Conservation (phyloP, 371 early-diverging fungal genomes). For the Rozella allomycis region DNA sequence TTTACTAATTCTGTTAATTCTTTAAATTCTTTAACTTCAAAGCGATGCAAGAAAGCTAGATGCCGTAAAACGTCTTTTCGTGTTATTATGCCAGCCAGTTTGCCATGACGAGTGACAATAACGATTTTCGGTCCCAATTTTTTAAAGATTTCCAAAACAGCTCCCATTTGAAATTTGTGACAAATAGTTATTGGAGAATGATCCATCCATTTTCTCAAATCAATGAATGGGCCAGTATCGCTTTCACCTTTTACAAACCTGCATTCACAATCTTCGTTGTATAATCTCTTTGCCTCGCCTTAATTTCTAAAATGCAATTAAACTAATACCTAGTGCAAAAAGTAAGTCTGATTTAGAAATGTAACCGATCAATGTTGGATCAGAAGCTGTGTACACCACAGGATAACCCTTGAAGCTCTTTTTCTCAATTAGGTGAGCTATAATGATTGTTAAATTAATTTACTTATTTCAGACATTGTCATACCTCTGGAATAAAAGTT, state of each 20-base stretch:
- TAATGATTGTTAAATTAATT: not conserved
- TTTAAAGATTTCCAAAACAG: slow-evolving; percentile 64
- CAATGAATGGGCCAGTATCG: not conserved
- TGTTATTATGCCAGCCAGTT: slow-evolving; percentile 36
- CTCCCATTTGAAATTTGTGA: slow-evolving; percentile 49
- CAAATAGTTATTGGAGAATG: slow-evolving; percentile 53
- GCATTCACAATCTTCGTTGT: too few relatives aligned
- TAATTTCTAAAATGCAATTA: too few relatives aligned
- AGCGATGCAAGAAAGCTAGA: too few relatives aligned
- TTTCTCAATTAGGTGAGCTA: too few relatives aligned
- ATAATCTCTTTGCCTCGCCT: too few relatives aligned
- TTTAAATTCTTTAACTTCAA: too few relatives aligned
- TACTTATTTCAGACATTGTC: not conserved
- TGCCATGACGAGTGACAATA: slow-evolving; percentile 27
- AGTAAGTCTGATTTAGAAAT: not conserved
- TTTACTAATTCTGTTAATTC: too few relatives aligned
- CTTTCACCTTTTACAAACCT: not conserved
- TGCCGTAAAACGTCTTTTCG: slow-evolving; percentile 36
- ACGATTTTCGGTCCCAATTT: slow-evolving; percentile 53
- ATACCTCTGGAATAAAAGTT: not conserved
- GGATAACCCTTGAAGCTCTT: too few relatives aligned
- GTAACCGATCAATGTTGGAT: not conserved
- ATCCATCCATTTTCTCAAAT: slow-evolving; percentile 21
- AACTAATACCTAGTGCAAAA: too few relatives aligned
- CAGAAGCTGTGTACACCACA: too few relatives aligned